A percentile compares a stretch with the other conserved stretches of the same genome.
phyloP scores from a whole-genome alignment of 306 rosid genomes.

The Glycine latifolia region DNA sequence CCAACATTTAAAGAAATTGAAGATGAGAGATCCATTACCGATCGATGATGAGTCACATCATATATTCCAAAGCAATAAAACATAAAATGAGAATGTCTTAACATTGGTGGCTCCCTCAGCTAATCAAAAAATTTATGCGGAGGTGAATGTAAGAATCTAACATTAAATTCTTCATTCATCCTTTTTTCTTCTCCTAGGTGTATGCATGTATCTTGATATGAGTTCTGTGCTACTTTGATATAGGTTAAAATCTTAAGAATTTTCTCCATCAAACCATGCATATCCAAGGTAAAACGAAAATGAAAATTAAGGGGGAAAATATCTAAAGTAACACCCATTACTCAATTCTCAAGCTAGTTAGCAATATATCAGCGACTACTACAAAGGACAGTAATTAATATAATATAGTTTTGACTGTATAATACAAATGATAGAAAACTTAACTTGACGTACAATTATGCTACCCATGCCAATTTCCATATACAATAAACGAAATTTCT shows the following conservation, averaged over 20 bases:
- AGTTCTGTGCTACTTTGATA: neutral
- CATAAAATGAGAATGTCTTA: conserved; percentile 8
- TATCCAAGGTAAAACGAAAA: neutral
- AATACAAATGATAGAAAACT: conserved; percentile 9
- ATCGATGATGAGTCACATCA: conserved; percentile 21
- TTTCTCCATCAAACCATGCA: neutral
- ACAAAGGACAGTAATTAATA: neutral
- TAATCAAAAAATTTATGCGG: neutral
- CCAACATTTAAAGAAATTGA: conserved; percentile 12
- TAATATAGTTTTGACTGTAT: conserved; percentile 10
- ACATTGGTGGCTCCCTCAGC: neutral
- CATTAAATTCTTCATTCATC: conserved; percentile 4
- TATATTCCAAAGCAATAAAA: neutral
- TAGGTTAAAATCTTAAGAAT: neutral
- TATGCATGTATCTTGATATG: neutral
- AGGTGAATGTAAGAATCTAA: neutral
- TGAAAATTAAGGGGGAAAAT: neutral
- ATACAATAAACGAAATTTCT: conserved; percentile 27
- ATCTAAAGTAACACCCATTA: neutral
- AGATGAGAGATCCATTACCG: neutral
- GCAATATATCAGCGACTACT: too few relatives aligned
- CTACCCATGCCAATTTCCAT: neutral
- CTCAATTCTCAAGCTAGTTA: neutral
- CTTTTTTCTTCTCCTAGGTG: conserved; percentile 1
- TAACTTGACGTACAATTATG: conserved; percentile 26